These are phyloP conservation scores for Syzygium jambos DNA, from an alignment of 345 rosid genomes.

Conservation along the genomic window DNA sequence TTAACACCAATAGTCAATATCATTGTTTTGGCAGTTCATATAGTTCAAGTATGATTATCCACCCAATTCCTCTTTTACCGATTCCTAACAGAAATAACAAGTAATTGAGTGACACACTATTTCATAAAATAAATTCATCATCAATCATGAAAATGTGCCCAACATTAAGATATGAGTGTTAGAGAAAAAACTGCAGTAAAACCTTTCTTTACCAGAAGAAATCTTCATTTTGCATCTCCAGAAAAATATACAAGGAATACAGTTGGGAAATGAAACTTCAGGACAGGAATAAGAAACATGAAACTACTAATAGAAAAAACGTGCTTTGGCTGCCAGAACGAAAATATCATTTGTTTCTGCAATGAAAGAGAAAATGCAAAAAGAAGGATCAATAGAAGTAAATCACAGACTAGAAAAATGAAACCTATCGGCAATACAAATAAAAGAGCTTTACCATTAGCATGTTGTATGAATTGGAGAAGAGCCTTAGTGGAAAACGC, in stretches of 20 bases:
- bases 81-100: not conserved
- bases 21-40: not conserved
- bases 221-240: not conserved
- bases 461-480: slow-evolving; percentile 51
- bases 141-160: not conserved
- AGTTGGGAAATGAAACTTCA: not conserved
- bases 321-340: slow-evolving; percentile 85
- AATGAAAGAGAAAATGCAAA: not conserved
- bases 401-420: not conserved
- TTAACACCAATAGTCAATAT: not conserved
- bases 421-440: not conserved
- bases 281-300: not conserved
- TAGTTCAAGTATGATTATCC: not conserved
- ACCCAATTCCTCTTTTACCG: not conserved
- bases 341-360: slow-evolving; percentile 93
- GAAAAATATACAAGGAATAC: not conserved
- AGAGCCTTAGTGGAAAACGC: slow-evolving; percentile 45
- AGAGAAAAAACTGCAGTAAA: not conserved
- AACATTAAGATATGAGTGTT: not conserved
- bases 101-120: not conserved
- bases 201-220: not conserved
- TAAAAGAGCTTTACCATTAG: slow-evolving; percentile 46
- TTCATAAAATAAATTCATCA: no score
- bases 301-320: not conserved
- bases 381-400: not conserved